A percentile compares a stretch with the other conserved stretches of the same genome.
phyloP scores from a whole-genome alignment of 73 alveolate species.

The Uronychia binucleata region DNA sequence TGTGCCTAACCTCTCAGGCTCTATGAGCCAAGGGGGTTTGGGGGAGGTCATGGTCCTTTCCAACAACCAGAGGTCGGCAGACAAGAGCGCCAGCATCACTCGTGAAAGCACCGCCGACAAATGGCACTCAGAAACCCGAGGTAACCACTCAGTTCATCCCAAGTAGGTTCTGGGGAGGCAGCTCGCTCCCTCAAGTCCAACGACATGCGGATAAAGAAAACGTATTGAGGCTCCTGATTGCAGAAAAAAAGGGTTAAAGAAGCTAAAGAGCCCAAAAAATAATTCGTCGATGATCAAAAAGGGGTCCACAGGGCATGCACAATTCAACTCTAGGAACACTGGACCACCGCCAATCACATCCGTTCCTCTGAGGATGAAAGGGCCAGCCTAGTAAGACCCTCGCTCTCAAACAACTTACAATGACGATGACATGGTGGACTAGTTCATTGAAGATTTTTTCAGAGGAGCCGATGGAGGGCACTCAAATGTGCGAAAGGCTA shows the following conservation, averaged over 20 bases:
- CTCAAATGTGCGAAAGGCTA: not conserved
- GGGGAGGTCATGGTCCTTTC: no score
- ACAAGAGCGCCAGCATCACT: not conserved
- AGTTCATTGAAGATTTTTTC: not conserved
- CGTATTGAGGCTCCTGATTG: not conserved
- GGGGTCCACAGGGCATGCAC: not conserved
- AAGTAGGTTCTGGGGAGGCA: not conserved
- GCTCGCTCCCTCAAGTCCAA: not conserved
- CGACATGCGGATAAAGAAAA: not conserved
- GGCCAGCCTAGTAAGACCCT: no score
- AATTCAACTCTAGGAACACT: not conserved
- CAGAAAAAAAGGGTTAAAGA: not conserved
- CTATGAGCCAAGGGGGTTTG: no score
- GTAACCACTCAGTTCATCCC: not conserved
- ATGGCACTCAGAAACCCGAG: not conserved
- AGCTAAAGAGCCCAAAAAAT: not conserved
- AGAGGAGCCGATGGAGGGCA: not conserved
- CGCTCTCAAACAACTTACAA: not conserved
- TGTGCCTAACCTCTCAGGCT: not conserved
- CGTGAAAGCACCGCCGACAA: not conserved
- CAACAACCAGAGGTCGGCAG: not conserved
- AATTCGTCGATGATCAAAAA: not conserved
- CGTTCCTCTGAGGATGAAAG: not conserved
- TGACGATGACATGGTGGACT: not conserved
- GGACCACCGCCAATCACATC: not conserved